Base-by-base conservation (phyloP, 2,329 filamentous ascomycete genomes). In the Xylariales sp. region DNA sequence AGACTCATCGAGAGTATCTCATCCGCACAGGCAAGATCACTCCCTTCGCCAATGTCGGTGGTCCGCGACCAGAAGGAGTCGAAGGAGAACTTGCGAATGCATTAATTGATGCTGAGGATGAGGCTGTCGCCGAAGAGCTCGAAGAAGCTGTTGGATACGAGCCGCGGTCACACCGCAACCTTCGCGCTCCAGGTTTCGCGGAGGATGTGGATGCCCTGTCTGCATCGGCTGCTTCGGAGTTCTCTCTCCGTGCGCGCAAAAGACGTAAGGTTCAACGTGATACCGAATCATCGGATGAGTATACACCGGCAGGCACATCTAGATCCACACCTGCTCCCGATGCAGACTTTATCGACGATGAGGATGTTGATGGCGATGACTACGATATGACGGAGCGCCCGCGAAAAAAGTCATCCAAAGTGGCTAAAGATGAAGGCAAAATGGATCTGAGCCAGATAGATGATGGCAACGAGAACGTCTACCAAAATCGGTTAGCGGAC, bases 11-110 rank as follows among this genome's bases (percentile, higher is more conserved):
- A 35, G 90, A 95, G 32, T 98, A 86, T 57, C 75, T 98, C 32
- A 93, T 98, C 33, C 81, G 93, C 19, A 98, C 91, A 0, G 93
- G 93, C 44, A 97, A 97, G 64, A 97, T 98, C 49, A 98, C 93
- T 0, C 93, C 93, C 0, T 98, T 98, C 54, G 86, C 89, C 6
- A 86, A 83, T 46, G 76, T 95, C 50, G 80, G 80, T 18, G 73
- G 78, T 12, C 72, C 77, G n/a, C 66, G 81, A 2, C 71, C 71
- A 4, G 69, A 77, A 19, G 78, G 75, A 4, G 71, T 81, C 3
- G 72, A 82, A 30, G 83, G 83, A 2, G 83, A 82, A 42, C 68
- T 95, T 13, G 83, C 85, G 10, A 82, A 90, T 53, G 84, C 83
- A 3, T 75, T 95, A 41, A 67, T 90, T 12, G 87, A 94, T 56